Evolutionary conservation across 805 yeast species (phyloP).

Genomic region (Pichia nanzhaoensis): DNA sequence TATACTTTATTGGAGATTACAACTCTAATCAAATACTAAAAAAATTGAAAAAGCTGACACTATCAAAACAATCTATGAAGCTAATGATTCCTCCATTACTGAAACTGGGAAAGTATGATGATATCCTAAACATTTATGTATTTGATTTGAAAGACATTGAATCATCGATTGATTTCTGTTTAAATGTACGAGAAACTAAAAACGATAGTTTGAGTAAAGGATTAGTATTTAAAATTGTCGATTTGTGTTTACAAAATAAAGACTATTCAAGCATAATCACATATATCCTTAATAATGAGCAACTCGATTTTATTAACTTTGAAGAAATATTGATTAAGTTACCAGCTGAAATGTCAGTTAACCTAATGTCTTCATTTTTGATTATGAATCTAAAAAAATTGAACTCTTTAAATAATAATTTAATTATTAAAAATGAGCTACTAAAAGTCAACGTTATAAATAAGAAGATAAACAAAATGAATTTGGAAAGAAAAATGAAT

Average conservation of each 20-base stretch:
- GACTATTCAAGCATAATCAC: slow-evolving; percentile 26
- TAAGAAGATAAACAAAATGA: slow-evolving; percentile 36
- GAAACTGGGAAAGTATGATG: slow-evolving; percentile 52
- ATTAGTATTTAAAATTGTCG: slow-evolving; percentile 44
- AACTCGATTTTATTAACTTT: slow-evolving; percentile 23
- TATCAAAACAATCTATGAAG: slow-evolving; percentile 25
- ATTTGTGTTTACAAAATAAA: slow-evolving; percentile 26
- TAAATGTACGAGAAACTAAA: slow-evolving; percentile 33
- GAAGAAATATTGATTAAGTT: slow-evolving; percentile 39
- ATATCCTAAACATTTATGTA: slow-evolving; percentile 56
- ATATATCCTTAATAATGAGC: slow-evolving; percentile 20
- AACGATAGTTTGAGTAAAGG: slow-evolving; percentile 12
- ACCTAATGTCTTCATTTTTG: slow-evolving; percentile 38
- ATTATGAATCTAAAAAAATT: slow-evolving; percentile 37
- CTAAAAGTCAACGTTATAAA: slow-evolving; percentile 45
- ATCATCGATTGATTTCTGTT: slow-evolving; percentile 58
- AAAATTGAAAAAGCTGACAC: slow-evolving; percentile 16
- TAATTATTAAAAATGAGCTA: slow-evolving; percentile 40
- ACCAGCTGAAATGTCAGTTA: slow-evolving; percentile 45
- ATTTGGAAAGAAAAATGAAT: slow-evolving; percentile 30
- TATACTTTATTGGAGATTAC: slow-evolving; percentile 32
- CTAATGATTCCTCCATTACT: slow-evolving; percentile 53
- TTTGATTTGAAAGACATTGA: slow-evolving; percentile 49
- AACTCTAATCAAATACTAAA: slow-evolving; percentile 32
- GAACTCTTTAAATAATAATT: slow-evolving; percentile 34